Evolutionary conservation across 495 filamentous ascomycete species (phyloP), one percentile per base, ranked within the genome.

Genomic region (Hyaloscypha finlandica): DNA sequence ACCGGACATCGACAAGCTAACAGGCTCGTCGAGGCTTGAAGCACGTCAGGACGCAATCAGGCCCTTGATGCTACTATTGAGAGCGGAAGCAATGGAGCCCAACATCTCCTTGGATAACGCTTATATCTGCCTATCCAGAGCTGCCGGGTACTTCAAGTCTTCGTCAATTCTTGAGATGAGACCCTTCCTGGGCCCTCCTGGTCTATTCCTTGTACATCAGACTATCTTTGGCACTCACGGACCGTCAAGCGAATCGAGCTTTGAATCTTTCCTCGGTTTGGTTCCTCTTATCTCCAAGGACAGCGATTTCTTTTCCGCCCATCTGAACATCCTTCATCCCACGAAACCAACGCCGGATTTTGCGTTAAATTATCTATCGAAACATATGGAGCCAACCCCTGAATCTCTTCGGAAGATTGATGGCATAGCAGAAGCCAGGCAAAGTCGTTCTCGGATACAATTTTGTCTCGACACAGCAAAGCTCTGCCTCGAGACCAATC

Each of bases 241-340:
- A 61, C 33, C 59, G n/a, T 30, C 68, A 25, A 70, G 31, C 35
- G 59, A 53, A 39, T 19, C 48, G 45, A 48, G 25, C 29, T 71
- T 71, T 32, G 70, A 72, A 14, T 68, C 61, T 48, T 73, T 73
- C 37, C 33, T 66, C 25, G 35, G 61, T 9, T 30, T 73, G 16
- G 22, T 70, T 6, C 64, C 71, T 4, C 56, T 60, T 19, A 33
- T 66, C 9, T 25, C 19, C 6, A 32, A 42, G n/a, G 58, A 66
- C 14, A n/a, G 12, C 4, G 29, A 25, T 14, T 64, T 35, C 22
- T 30, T 31, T 8, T 42, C 64, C 29, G 66, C 63, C 8, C 71
- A 65, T 51, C 30, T 73, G 32, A 29, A 61, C 29, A 59, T 73
- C 8, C 42, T 68, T 37, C 71, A 74, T 55, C 71, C 71, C 8